Evolutionary conservation across 495 filamentous ascomycete species (phyloP), one percentile per base, ranked within the genome.

Genomic region (Penicillium alfredii): DNA sequence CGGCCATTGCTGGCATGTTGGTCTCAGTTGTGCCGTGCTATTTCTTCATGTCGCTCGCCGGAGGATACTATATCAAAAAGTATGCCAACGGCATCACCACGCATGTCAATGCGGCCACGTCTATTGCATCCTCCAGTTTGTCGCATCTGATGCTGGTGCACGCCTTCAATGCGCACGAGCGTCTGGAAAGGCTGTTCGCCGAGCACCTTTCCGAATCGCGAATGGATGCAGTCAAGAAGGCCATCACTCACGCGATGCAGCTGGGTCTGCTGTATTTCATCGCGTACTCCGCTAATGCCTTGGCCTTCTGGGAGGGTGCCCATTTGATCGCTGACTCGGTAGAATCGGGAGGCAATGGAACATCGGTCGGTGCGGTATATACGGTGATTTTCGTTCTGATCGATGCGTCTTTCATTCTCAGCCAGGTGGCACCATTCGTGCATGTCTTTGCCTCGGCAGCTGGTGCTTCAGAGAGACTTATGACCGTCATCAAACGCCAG

Each of bases 291-390:
- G 74, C 74, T 2, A 80, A 80, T 47, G 77, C 71, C 6, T 54
- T 84, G 9, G 77, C 79, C 6, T 82, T 77, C 42, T 84, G 76
- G 76, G 72, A 82, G 42, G 80, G 78, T 11, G 71, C 73, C 29
- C 56, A 57, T 24, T 64, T 68, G 35, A 76, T 81, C 42, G 69
- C 71, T 8, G 51, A 68, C 38, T 66, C 68, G 2, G 64, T 73
- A 13, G 66, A 65, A 14, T 55, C 52, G 6, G 55, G 52, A 16
- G 40, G 44, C 18, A 42, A 34, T 0, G 54, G 49, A 1, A 55
- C 63, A 17, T 72, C 69, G 6, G 68, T 78, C 7, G 78, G 80
- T 20, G 64, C 74, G 12, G 71, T 72, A 4, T 82, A 78, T 46
- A 79, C 79, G 0, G 76, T 81, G 24, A 77, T 81, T 12, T 79